These are phyloP conservation scores for Sechiopsis laciniata DNA, from an alignment of 306 rosid species.

Conservation along the genomic window DNA sequence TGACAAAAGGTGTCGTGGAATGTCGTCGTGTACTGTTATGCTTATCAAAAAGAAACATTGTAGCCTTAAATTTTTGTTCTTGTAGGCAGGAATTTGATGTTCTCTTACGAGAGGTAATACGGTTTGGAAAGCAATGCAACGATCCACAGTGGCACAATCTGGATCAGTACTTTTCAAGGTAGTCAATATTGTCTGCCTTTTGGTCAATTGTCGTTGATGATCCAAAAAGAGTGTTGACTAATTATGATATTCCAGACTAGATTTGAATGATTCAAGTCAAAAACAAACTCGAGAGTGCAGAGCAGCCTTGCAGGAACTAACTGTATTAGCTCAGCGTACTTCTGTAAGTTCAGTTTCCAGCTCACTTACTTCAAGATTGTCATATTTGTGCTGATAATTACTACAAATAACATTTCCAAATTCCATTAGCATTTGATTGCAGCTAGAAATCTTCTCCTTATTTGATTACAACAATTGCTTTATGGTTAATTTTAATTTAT, in stretches of 20 bases:
- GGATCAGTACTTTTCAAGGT: slow-evolving; percentile 65
- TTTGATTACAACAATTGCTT: background rate
- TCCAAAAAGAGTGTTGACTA: slow-evolving; percentile 25
- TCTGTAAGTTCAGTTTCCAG: slow-evolving; percentile 51
- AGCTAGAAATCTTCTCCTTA: background rate
- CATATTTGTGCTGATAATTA: background rate
- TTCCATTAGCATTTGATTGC: background rate
- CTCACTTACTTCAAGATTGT: background rate
- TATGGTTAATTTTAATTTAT: background rate
- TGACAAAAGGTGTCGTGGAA: slow-evolving; percentile 67
- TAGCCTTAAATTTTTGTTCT: slow-evolving; percentile 20
- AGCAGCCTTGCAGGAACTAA: slow-evolving; percentile 62
- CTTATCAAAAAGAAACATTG: background rate
- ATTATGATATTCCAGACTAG: slow-evolving; percentile 53
- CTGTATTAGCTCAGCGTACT: slow-evolving; percentile 56
- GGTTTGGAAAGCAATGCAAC: slow-evolving; percentile 86
- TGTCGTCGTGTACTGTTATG: background rate
- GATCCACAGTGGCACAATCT: slow-evolving; percentile 90
- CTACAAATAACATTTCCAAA: background rate
- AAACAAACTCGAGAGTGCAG: slow-evolving; percentile 48
- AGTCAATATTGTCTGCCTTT: slow-evolving; percentile 24
- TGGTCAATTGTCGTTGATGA: slow-evolving; percentile 16
- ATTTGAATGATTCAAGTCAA: slow-evolving; percentile 40
- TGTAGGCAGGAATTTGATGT: slow-evolving; percentile 69
- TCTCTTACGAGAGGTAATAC: slow-evolving; percentile 64